Conservation (phyloP, 2,329 filamentous ascomycete species). For the Clonostachys solani region DNA sequence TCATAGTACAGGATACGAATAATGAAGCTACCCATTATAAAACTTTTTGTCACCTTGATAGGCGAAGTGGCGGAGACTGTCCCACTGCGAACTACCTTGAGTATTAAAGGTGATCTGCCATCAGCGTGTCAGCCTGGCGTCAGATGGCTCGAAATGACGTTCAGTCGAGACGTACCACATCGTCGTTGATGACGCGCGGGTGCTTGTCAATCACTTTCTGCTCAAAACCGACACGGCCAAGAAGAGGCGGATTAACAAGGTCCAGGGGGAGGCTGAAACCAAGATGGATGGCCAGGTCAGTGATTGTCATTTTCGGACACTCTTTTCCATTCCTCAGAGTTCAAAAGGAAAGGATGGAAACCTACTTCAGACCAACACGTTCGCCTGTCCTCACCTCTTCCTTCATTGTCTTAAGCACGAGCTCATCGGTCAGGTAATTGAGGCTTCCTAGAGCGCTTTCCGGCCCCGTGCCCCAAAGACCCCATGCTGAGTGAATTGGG, state of each 20-base stretch:
- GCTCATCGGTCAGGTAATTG: constrained; percentile 41
- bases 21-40: constrained; percentile 4
- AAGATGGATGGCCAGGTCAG: no score
- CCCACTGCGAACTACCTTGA: constrained; percentile 6
- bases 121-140: no score
- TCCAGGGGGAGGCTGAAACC: constrained; percentile 6
- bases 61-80: constrained; percentile 5
- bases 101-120: constrained; percentile 10
- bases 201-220: constrained; percentile 8
- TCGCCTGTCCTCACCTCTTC: constrained; percentile 7
- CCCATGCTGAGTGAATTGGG: constrained; percentile 44
- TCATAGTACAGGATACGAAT: not conserved
- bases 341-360: not conserved
- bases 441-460: constrained; percentile 48
- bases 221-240: constrained; percentile 6
- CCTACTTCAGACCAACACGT: constrained; percentile 8
- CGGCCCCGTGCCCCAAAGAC: constrained; percentile 38
- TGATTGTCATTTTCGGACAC: no score
- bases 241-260: constrained; percentile 6
- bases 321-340: no score
- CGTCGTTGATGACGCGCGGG: constrained; percentile 9
- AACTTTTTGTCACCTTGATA: constrained; percentile 5
- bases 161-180: constrained; percentile 3
- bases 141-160: no score
- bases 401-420: constrained; percentile 3